Evolutionary conservation across 148 eudicot species (phyloP).

Genomic region (Vaccinium myrtillus): DNA sequence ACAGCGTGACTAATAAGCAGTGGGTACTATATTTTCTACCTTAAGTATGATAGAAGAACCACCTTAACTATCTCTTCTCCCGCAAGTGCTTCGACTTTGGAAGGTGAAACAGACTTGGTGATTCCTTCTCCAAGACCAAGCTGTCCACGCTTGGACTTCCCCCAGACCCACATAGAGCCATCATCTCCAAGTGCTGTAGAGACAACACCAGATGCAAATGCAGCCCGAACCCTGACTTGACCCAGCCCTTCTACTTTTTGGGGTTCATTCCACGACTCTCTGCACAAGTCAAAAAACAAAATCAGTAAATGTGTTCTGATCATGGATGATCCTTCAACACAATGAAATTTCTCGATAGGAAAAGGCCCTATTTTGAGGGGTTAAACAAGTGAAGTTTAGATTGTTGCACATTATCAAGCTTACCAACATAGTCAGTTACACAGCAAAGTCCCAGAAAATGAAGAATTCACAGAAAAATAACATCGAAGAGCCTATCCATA

Average conservation of each 20-base stretch:
- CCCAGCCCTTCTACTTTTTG: slow-evolving; percentile 61
- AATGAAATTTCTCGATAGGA: neutral
- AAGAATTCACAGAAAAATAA: neutral
- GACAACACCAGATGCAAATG: slow-evolving; percentile 91
- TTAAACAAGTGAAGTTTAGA: neutral
- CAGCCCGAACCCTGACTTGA: slow-evolving; percentile 60
- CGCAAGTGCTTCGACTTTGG: slow-evolving; percentile 68
- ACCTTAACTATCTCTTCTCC: slow-evolving; percentile 86
- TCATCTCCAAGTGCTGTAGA: slow-evolving; percentile 81
- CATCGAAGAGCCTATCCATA: too few relatives aligned
- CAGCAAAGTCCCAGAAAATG: neutral
- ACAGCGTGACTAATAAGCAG: neutral
- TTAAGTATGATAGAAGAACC: slow-evolving; percentile 42
- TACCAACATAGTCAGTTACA: neutral
- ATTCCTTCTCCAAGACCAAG: slow-evolving; percentile 84
- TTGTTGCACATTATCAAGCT: neutral
- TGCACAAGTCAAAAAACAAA: slow-evolving; percentile 21
- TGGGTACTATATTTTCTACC: slow-evolving; percentile 31
- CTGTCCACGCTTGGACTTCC: slow-evolving; percentile 95
- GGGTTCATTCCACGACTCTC: slow-evolving; percentile 84
- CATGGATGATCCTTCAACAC: too few relatives aligned
- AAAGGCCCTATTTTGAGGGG: neutral
- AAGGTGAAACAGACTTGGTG: slow-evolving; percentile 57
- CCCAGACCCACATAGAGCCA: slow-evolving; percentile 99
- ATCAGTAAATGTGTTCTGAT: neutral